Percentiles rank a stretch among this genome's conserved stretches.
These are phyloP conservation scores for Phytophthora boehmeriae DNA, from an alignment of 352 stramenopile genomes.

Conservation along the genomic window DNA sequence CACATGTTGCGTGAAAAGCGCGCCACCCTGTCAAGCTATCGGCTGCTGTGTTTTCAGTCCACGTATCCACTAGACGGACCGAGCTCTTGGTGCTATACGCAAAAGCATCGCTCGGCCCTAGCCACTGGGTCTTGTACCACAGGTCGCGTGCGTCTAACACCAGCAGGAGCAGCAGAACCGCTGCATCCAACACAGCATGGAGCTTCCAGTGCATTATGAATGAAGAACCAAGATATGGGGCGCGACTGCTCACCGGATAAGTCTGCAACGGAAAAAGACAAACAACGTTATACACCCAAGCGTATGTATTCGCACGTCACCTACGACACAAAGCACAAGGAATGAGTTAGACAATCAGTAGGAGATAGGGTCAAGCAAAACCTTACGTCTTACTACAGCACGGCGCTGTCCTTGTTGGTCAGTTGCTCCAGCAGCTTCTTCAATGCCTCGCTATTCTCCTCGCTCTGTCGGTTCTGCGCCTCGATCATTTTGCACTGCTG, in stretches of 20 bases:
- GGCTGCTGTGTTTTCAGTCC: background rate
- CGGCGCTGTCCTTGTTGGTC: conserved; percentile 8
- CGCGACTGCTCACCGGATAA: conserved; percentile 11
- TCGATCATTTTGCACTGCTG: conserved; percentile 42
- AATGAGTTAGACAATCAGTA: background rate
- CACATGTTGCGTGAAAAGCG: conserved; percentile 45
- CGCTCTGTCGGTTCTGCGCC: conserved; percentile 40
- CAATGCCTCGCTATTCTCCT: conserved; percentile 42
- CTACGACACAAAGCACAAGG: background rate
- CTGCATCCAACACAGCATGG: conserved; percentile 28
- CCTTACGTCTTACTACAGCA: conserved; percentile 5
- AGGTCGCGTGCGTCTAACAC: conserved; percentile 49
- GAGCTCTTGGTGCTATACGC: conserved; percentile 39
- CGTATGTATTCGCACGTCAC: conserved; percentile 1
- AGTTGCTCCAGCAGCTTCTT: conserved; percentile 38
- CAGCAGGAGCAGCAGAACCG: conserved; percentile 43
- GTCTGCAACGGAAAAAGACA: background rate
- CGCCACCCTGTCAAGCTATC: conserved; percentile 42
- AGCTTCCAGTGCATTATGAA: conserved; percentile 33
- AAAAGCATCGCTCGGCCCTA: conserved; percentile 52
- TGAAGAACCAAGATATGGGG: background rate
- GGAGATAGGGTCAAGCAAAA: background rate
- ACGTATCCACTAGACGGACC: conserved; percentile 15
- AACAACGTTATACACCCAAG: background rate
- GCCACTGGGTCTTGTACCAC: conserved; percentile 61